Evolutionary conservation across 345 rosid species (phyloP).

Genomic region (Abelmoschus esculentus): DNA sequence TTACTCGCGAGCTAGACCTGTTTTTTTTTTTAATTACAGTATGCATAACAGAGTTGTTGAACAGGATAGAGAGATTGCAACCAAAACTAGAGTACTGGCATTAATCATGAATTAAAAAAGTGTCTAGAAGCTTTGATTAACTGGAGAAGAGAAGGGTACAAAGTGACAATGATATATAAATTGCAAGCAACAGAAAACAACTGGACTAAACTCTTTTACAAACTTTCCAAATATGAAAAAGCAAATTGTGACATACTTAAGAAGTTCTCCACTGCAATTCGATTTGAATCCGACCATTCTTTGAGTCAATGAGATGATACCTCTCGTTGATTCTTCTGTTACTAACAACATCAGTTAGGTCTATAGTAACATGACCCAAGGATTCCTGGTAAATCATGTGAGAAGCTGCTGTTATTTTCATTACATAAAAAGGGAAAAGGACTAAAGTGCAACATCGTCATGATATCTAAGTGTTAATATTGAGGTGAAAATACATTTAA

Average conservation of each 20-base stretch:
- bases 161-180: not conserved
- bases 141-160: not conserved
- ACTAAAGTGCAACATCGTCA: not conserved
- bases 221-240: not conserved
- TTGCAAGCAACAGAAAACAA: not conserved
- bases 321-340: slow-evolving; percentile 76
- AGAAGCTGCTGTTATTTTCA: not conserved
- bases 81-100: not conserved
- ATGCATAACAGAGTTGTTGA: too few species aligned
- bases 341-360: slow-evolving; percentile 59
- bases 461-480: not conserved
- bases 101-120: not conserved
- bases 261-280: slow-evolving; percentile 86
- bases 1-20: too few species aligned
- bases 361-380: slow-evolving; percentile 56
- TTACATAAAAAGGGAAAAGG: not conserved
- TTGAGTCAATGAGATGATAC: slow-evolving; percentile 82
- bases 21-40: too few species aligned
- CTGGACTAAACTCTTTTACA: slow-evolving; percentile 8
- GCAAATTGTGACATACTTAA: slow-evolving; percentile 9
- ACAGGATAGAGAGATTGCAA: too few species aligned
- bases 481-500: not conserved
- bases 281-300: slow-evolving; percentile 68
- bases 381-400: slow-evolving; percentile 39
- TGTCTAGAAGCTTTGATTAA: not conserved